These are phyloP conservation scores for Fusarium oligoseptatum DNA, from an alignment of 2,329 filamentous ascomycete species.

Conservation along the genomic window DNA sequence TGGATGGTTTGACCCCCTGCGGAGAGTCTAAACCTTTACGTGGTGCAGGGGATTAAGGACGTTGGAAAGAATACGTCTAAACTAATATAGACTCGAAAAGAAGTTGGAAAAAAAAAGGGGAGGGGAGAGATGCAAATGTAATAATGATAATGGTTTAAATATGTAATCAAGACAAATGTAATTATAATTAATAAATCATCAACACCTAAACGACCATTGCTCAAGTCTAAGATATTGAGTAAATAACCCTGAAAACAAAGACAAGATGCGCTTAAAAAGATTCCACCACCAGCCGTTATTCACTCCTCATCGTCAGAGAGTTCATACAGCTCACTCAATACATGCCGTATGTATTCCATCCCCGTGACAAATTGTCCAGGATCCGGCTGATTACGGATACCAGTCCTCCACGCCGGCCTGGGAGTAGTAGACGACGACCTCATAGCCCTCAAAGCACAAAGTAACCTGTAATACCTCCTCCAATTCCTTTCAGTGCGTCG, in stretches of 20 bases:
- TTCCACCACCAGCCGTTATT: neutral
- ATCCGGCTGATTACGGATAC: neutral
- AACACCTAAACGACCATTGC: neutral
- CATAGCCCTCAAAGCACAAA: neutral
- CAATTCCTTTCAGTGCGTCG: neutral
- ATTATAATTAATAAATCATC: slow-evolving; percentile 10
- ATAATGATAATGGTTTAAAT: slow-evolving; percentile 13
- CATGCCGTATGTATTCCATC: neutral
- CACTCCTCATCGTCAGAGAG: neutral
- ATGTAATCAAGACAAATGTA: slow-evolving; percentile 21
- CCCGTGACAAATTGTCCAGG: neutral
- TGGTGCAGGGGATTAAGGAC: slow-evolving; percentile 44
- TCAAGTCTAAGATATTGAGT: neutral
- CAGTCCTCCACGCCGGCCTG: neutral
- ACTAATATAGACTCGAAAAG: slow-evolving; percentile 42
- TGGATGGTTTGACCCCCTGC: slow-evolving; percentile 39
- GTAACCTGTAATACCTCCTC: neutral
- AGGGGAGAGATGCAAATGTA: neutral
- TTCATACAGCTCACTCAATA: neutral
- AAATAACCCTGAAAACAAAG: neutral
- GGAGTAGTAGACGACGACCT: neutral
- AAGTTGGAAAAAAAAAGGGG: slow-evolving; percentile 10
- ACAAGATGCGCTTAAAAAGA: neutral
- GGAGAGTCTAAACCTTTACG: slow-evolving; percentile 47
- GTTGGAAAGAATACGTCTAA: slow-evolving; percentile 21